These are phyloP conservation scores for Agaricus blazei DNA, from an alignment of 768 basidiomycete genomes.

Conservation along the genomic window DNA sequence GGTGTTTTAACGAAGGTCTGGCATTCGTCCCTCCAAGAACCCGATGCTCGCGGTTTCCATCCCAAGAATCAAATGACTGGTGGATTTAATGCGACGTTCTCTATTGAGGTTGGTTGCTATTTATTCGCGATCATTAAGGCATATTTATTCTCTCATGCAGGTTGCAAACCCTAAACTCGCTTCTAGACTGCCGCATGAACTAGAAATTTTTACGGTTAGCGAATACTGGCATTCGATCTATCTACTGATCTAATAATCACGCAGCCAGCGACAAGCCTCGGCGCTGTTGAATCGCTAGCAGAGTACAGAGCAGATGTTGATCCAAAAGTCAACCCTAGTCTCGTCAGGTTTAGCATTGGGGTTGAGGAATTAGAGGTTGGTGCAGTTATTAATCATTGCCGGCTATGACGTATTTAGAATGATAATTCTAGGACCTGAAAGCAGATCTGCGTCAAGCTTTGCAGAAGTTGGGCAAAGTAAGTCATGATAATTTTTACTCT, in stretches of 20 bases:
- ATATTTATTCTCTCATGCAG: conserved; percentile 23
- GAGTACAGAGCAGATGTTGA: conserved; percentile 68
- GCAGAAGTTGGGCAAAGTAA: conserved; percentile 28
- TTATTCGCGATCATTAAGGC: too few relatives aligned
- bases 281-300: conserved; percentile 79
- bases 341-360: conserved; percentile 76
- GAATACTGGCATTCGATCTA: too few relatives aligned
- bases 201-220: conserved; percentile 66
- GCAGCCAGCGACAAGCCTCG: conserved; percentile 80
- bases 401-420: too few relatives aligned
- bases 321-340: conserved; percentile 55
- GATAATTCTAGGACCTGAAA: conserved; percentile 55
- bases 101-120: conserved; percentile 42
- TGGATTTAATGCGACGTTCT: conserved; percentile 73
- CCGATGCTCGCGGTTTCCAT: conserved; percentile 56
- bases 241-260: not conserved
- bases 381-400: not conserved
- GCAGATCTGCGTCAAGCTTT: conserved; percentile 61
- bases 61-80: conserved; percentile 69
- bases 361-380: conserved; percentile 74
- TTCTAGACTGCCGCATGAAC: conserved; percentile 46
- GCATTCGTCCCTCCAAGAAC: conserved; percentile 74
- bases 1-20: conserved; percentile 63
- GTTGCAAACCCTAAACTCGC: conserved; percentile 49
- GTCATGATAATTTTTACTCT: conserved; percentile 5